Evolutionary conservation across 345 rosid species (phyloP).

Genomic region (Bruguiera sexangula): DNA sequence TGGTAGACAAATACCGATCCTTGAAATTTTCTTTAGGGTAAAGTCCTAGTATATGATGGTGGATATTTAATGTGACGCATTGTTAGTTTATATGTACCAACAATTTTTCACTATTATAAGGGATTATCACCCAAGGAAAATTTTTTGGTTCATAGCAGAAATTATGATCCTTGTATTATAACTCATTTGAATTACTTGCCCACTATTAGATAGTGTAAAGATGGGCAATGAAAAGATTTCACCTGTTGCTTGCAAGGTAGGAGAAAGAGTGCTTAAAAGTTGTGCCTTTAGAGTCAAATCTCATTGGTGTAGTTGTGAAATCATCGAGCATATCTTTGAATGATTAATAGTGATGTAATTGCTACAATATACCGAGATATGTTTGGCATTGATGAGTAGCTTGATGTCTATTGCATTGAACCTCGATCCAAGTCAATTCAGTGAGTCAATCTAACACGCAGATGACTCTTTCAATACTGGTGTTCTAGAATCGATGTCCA

Average conservation of each 20-base stretch:
- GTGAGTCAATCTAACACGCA: too few species aligned
- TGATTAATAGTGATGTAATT: slow-evolving; percentile 49
- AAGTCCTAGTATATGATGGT: slow-evolving; percentile 91
- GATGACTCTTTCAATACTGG: too few species aligned
- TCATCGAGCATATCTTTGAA: slow-evolving; percentile 46
- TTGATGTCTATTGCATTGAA: slow-evolving; percentile 15
- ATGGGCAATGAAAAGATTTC: slow-evolving; percentile 61
- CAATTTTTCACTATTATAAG: slow-evolving; percentile 75
- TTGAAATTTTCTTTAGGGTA: slow-evolving; percentile 94
- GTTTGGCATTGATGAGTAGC: slow-evolving; percentile 34
- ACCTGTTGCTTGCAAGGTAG: slow-evolving; percentile 60
- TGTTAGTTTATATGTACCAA: slow-evolving; percentile 84
- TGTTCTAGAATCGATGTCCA: too few species aligned
- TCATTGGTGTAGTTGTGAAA: slow-evolving; percentile 55
- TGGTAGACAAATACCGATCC: slow-evolving; percentile 66
- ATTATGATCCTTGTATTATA: slow-evolving; percentile 83
- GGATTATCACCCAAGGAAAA: slow-evolving; percentile 65
- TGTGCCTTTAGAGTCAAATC: slow-evolving; percentile 67
- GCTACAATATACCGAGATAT: slow-evolving; percentile 61
- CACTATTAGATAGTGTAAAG: slow-evolving; percentile 53
- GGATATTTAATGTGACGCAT: slow-evolving; percentile 90
- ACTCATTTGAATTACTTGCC: slow-evolving; percentile 64
- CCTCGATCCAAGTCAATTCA: too few species aligned
- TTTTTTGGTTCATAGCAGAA: slow-evolving; percentile 70
- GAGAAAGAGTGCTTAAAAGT: slow-evolving; percentile 61